Percentiles rank a stretch among this genome's conserved stretches.
Conservation (phyloP, 345 rosid genomes). For the Acer yangbiense region DNA sequence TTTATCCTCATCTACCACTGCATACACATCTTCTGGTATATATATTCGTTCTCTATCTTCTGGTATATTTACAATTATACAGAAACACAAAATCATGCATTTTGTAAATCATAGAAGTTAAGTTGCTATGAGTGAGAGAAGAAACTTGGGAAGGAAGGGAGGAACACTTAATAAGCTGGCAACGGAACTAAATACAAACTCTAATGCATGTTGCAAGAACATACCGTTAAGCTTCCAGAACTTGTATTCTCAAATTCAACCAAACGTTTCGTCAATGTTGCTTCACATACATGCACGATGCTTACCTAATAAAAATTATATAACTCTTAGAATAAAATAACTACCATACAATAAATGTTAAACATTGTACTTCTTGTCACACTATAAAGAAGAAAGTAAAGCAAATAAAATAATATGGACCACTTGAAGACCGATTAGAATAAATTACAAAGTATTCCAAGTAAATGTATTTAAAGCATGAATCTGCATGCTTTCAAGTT, state of each 20-base stretch:
- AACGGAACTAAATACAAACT: no score
- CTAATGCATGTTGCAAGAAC: slow-evolving; percentile 25
- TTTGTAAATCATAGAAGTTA: background rate
- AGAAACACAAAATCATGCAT: background rate
- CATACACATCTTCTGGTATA: background rate
- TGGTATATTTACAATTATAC: background rate
- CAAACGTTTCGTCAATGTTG: slow-evolving; percentile 88
- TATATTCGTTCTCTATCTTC: background rate
- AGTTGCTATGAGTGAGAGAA: background rate
- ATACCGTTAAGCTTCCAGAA: slow-evolving; percentile 83
- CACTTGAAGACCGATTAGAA: no score
- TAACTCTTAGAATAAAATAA: background rate
- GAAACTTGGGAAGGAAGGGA: background rate
- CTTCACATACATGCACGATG: slow-evolving; percentile 88
- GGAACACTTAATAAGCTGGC: no score
- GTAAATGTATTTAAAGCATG: background rate
- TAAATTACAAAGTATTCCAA: background rate
- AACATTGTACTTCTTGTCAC: background rate
- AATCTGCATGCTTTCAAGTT: background rate
- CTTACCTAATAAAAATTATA: slow-evolving; percentile 49
- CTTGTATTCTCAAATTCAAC: slow-evolving; percentile 84
- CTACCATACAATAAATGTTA: background rate
- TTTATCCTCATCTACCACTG: background rate
- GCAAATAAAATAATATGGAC: no score
- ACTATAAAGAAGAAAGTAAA: no score